Evolutionary conservation across 768 basidiomycete genomes (phyloP).

Genomic region (Galerina marginata): DNA sequence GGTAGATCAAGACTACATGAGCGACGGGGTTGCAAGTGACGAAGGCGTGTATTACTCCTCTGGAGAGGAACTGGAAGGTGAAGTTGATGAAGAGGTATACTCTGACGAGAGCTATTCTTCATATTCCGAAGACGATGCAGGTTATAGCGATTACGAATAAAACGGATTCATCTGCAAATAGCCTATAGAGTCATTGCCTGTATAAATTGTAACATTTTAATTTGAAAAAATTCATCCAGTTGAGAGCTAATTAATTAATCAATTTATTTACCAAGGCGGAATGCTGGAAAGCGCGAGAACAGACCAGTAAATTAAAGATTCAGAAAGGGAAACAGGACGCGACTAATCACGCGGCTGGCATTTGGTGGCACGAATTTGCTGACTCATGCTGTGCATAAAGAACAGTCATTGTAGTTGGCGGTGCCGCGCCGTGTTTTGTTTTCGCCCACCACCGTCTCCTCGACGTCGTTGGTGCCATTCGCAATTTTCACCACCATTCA

Average conservation of each 20-base stretch:
- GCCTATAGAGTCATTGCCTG: too few relatives aligned
- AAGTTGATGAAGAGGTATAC: constrained; percentile 19
- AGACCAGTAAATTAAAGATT: too few relatives aligned
- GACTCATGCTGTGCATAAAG: constrained; percentile 14
- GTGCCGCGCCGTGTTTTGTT: constrained; percentile 14
- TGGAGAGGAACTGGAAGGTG: constrained; percentile 22
- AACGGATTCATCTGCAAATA: neutral
- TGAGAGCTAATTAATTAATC: too few relatives aligned
- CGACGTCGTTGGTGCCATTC: constrained; percentile 28
- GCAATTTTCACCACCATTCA: constrained; percentile 15
- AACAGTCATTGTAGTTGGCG: constrained; percentile 7
- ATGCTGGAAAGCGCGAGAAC: too few relatives aligned
- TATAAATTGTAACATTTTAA: too few relatives aligned
- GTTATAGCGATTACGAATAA: constrained; percentile 13
- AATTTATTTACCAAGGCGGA: too few relatives aligned
- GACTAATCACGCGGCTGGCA: neutral
- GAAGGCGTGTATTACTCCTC: constrained; percentile 27
- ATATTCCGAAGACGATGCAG: constrained; percentile 15
- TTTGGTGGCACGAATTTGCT: constrained; percentile 3
- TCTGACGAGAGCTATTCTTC: constrained; percentile 24
- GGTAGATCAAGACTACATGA: constrained; percentile 23
- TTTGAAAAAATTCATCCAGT: too few relatives aligned
- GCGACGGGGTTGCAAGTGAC: constrained; percentile 28
- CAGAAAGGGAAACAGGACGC: too few relatives aligned
- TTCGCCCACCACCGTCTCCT: constrained; percentile 29